Evolutionary conservation across 164 flowering plant species (phyloP).

Genomic region (Taxillus chinensis): DNA sequence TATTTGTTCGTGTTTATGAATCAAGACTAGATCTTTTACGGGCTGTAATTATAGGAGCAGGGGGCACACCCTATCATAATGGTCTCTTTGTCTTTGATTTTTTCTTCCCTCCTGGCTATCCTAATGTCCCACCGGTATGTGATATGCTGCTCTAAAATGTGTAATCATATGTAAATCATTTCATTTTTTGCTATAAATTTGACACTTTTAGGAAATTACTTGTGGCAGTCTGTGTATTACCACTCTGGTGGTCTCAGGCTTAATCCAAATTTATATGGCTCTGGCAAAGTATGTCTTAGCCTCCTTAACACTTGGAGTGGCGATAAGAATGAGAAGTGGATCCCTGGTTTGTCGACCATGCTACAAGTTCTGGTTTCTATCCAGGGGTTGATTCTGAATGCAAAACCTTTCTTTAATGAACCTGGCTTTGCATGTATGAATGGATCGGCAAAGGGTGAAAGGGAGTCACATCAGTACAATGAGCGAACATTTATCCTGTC

Average conservation of each 20-base stretch:
- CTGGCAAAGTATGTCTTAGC: slow-evolving; percentile 93
- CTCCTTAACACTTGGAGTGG: slow-evolving; percentile 88
- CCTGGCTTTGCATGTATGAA: slow-evolving; percentile 46
- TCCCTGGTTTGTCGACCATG: slow-evolving; percentile 57
- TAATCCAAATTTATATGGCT: slow-evolving; percentile 70
- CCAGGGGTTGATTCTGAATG: slow-evolving; percentile 79
- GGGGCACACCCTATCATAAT: slow-evolving; percentile 88
- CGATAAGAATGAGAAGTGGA: slow-evolving; percentile 53
- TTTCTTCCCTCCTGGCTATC: slow-evolving; percentile 49
- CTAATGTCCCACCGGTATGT: slow-evolving; percentile 70
- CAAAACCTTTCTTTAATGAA: slow-evolving; percentile 80
- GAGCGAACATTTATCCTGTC: slow-evolving; percentile 51
- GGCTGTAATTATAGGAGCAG: slow-evolving; percentile 84
- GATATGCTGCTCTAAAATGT: slow-evolving; percentile 1
- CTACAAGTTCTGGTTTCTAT: slow-evolving; percentile 83
- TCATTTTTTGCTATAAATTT: slow-evolving; percentile 2
- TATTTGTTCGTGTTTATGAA: slow-evolving; percentile 71
- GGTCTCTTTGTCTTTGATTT: slow-evolving; percentile 82
- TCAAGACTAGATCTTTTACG: slow-evolving; percentile 76
- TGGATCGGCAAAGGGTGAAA: slow-evolving; percentile 42
- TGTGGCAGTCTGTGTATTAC: slow-evolving; percentile 56
- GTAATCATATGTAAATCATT: background rate
- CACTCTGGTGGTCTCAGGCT: slow-evolving; percentile 75
- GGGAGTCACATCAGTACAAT: slow-evolving; percentile 43
- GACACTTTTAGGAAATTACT: slow-evolving; percentile 3